Base-by-base conservation (phyloP, 768 basidiomycete genomes). In the Crepidotus variabilis region DNA sequence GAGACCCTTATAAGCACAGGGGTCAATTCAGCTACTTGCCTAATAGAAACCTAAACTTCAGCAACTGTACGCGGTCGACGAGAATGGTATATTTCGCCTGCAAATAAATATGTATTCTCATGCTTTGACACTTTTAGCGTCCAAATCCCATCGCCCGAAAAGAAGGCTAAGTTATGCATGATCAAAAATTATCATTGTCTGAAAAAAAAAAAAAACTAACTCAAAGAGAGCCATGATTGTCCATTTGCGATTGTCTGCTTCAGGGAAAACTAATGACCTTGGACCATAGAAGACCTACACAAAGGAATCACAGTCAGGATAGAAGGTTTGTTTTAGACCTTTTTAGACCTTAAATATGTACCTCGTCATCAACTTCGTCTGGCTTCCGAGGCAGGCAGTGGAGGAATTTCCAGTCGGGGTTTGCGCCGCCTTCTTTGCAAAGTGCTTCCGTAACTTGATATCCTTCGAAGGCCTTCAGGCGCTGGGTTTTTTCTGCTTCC, bases 161-260 rank as follows among this genome's bases (percentile, higher is more conserved):
- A 56, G 47, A 24, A 46, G 18, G 45, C 56, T 55, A 21, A 4
- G 34, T 39, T 6, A 2, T 4, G 2, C 3, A 9, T 32, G n/a
- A 18, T 50, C 52, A 54, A 14, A 28, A 32, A 8, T 48, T 47
- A 50, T 8, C 34, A n/a, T 6, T 50, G 50, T 23, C 43, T 47
- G 33, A 39, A 54, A 58, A 52, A 56, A 46, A 61, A 35, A 46
- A 22, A 57, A 52, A 23, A 83, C 88, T 55, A 64, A 93, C 91
- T 94, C 92, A 63, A 97, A 96, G 10, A 83, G 71, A 13, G 94
- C 92, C 86, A 95, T 92, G 63, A 87, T 96, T 0, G 94, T 94
- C 95, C 94, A 96, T 69, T 94, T 95, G 57, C 96, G 83, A 75
- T 99, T 99, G 74, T 98, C 95, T 0, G 94, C 88, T 72, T 94